Evolutionary conservation across 1,284 basidiomycete species (phyloP).

Genomic region (Stygiomarasmius scandens): DNA sequence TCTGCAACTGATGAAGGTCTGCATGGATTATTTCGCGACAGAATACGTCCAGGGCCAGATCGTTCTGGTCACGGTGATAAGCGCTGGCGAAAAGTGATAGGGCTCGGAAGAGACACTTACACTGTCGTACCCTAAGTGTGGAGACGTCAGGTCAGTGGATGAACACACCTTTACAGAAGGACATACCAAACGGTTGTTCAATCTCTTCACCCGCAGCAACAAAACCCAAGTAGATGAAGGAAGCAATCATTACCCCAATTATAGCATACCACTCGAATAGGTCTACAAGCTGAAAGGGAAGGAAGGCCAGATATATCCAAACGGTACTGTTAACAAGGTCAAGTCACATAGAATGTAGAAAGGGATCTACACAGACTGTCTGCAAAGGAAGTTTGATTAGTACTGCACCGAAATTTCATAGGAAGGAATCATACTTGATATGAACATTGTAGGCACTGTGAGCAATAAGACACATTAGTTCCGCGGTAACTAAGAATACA

Average conservation of each 20-base stretch:
- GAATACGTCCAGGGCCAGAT: slow-evolving; percentile 22
- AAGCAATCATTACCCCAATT: slow-evolving; percentile 58
- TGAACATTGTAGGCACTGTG: slow-evolving; percentile 62
- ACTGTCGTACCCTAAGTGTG: slow-evolving; percentile 53
- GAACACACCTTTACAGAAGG: background rate
- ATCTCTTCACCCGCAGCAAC: slow-evolving; percentile 68
- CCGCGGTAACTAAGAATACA: background rate
- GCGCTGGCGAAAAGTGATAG: background rate
- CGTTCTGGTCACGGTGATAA: slow-evolving; percentile 10
- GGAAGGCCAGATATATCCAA: slow-evolving; percentile 69
- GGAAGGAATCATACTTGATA: slow-evolving; percentile 41
- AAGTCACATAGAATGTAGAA: background rate
- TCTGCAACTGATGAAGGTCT: slow-evolving; percentile 16
- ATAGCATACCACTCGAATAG: slow-evolving; percentile 63
- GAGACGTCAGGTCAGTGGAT: background rate
- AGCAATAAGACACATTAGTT: background rate
- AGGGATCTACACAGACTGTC: slow-evolving; percentile 31
- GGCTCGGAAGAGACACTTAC: slow-evolving; percentile 34
- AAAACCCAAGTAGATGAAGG: slow-evolving; percentile 71
- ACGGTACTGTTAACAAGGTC: slow-evolving; percentile 47
- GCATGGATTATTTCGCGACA: slow-evolving; percentile 19
- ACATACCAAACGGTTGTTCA: slow-evolving; percentile 67
- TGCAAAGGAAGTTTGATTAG: slow-evolving; percentile 5
- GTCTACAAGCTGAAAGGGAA: slow-evolving; percentile 66
- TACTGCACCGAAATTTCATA: background rate